phyloP scores from a whole-genome alignment of 345 rosid genomes.

The Pelargonium nanum region DNA sequence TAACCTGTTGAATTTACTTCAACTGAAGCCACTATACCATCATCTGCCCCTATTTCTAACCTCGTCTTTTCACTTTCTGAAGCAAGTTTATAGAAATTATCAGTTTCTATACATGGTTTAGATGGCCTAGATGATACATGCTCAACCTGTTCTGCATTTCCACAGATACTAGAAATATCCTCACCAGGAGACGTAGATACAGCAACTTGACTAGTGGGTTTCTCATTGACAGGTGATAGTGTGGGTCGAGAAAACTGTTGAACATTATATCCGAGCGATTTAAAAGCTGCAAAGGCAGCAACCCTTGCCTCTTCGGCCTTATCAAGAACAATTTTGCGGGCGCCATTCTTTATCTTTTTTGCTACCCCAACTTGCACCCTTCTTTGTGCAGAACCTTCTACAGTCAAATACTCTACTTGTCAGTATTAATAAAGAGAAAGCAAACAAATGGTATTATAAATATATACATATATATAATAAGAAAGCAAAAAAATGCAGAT shows the following conservation, averaged over 20 bases:
- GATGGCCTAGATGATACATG: conserved; percentile 20
- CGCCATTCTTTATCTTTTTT: conserved; percentile 88
- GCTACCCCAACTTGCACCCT: conserved; percentile 75
- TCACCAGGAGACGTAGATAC: conserved; percentile 15
- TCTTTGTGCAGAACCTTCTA: conserved; percentile 63
- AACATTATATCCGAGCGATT: conserved; percentile 71
- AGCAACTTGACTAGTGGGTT: conserved; percentile 23
- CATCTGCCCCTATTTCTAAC: conserved; percentile 20
- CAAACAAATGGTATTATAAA: background rate
- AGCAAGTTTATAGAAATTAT: conserved; percentile 21
- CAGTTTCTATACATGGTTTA: conserved; percentile 17
- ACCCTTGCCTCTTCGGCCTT: conserved; percentile 95
- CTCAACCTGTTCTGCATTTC: conserved; percentile 22
- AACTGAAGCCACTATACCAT: conserved; percentile 26
- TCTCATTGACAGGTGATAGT: conserved; percentile 24
- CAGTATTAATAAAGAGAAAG: conserved; percentile 4
- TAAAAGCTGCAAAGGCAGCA: conserved; percentile 86
- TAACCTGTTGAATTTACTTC: conserved; percentile 20
- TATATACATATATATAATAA: conserved; percentile 4
- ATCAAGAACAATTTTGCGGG: conserved; percentile 89
- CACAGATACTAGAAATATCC: conserved; percentile 19
- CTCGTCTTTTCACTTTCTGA: conserved; percentile 27
- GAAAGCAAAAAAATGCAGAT: background rate
- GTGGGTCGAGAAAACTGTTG: conserved; percentile 52
- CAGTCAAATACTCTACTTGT: conserved; percentile 13